phyloP scores from a whole-genome alignment of 306 rosid species.

The Inga oerstediana region DNA sequence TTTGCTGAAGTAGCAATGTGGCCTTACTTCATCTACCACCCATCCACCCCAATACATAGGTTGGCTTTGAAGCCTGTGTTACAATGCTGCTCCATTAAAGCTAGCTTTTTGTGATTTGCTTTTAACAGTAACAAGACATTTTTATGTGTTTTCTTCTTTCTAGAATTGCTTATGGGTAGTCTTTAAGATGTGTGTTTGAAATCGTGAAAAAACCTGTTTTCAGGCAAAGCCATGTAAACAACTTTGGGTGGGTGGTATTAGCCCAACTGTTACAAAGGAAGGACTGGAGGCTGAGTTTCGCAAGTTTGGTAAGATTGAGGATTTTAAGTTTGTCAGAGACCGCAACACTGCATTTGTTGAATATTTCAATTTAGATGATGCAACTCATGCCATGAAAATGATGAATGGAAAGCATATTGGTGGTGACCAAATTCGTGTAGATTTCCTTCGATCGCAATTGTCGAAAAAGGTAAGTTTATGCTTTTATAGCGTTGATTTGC shows the following conservation, averaged over 20 bases:
- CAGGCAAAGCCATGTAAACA: conserved; percentile 90
- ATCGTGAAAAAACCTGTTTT: conserved; percentile 34
- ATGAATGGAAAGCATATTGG: conserved; percentile 90
- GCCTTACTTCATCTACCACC: not conserved
- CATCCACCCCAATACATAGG: not conserved
- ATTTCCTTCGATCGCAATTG: conserved; percentile 82
- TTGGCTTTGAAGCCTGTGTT: not conserved
- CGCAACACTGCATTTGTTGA: conserved; percentile 91
- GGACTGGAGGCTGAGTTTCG: conserved; percentile 78
- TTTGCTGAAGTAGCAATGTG: conserved; percentile 5
- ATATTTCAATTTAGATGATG: conserved; percentile 80
- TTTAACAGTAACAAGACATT: not conserved
- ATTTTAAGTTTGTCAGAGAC: conserved; percentile 81
- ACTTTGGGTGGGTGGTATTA: conserved; percentile 98
- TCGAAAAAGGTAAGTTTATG: conserved; percentile 64
- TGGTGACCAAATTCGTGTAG: conserved; percentile 94
- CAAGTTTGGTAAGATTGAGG: conserved; percentile 87
- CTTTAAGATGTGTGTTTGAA: conserved; percentile 21
- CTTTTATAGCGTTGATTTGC: conserved; percentile 20
- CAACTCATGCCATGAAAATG: conserved; percentile 80
- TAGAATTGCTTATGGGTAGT: conserved; percentile 2
- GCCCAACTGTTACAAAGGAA: conserved; percentile 79
- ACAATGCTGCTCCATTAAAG: not conserved
- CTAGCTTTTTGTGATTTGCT: not conserved
- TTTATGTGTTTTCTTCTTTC: not conserved